phyloP scores from a whole-genome alignment of 139 green algal species.

The Haematococcus lacustris region DNA sequence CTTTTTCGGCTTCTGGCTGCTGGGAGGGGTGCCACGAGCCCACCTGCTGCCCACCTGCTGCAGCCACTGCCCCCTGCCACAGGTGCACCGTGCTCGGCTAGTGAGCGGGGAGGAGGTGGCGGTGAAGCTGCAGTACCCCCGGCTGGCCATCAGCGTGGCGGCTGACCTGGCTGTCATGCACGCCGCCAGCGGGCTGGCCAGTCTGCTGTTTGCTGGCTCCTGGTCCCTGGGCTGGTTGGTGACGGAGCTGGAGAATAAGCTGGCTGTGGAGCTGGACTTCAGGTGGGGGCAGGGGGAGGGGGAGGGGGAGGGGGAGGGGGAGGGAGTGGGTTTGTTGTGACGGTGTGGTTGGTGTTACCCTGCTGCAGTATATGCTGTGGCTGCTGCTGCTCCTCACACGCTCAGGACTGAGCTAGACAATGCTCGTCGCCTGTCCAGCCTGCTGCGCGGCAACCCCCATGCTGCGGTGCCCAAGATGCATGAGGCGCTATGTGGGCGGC shows the following conservation, averaged over 20 bases:
- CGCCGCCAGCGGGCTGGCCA: conserved; percentile 24
- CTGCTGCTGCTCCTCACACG: background rate
- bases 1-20: too few species aligned
- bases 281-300: background rate
- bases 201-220: conserved; percentile 50
- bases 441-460: conserved; percentile 18
- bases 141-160: conserved; percentile 43
- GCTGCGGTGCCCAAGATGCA: conserved; percentile 48
- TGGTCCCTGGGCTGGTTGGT: conserved; percentile 23
- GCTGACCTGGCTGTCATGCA: conserved; percentile 65
- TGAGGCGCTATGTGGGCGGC: conserved; percentile 39
- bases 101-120: conserved; percentile 54
- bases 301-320: background rate
- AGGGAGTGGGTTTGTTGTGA: too few species aligned
- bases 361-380: background rate
- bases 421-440: conserved; percentile 25
- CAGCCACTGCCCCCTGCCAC: background rate
- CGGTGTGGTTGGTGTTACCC: too few species aligned
- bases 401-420: conserved; percentile 54
- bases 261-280: conserved; percentile 82
- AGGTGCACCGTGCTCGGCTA: conserved; percentile 60
- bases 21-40: too few species aligned
- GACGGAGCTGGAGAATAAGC: conserved; percentile 53
- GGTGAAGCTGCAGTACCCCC: conserved; percentile 77
- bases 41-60: background rate